Percentiles rank a stretch among this genome's conserved stretches.
Evolutionary conservation across 306 rosid genomes (phyloP).

Genomic region (Alnus rubra): DNA sequence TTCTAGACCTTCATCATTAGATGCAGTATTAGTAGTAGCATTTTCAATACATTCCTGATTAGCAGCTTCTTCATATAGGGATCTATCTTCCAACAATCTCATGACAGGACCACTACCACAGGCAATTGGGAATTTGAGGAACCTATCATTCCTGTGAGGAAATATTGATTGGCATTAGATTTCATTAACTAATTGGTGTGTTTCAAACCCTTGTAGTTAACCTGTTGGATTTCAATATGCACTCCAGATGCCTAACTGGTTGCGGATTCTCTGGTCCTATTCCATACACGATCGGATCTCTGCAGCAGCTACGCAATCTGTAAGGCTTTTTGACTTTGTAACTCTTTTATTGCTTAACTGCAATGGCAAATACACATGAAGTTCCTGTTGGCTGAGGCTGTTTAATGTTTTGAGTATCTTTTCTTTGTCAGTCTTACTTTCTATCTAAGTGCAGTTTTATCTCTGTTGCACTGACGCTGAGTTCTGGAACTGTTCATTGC

Average conservation of each 20-base stretch:
- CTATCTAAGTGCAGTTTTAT: background rate
- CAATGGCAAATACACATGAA: too few relatives aligned
- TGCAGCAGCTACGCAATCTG: background rate
- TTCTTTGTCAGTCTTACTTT: background rate
- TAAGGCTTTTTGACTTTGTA: background rate
- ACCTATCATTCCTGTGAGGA: background rate
- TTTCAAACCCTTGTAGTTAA: background rate
- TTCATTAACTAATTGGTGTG: background rate
- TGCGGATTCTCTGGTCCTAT: background rate
- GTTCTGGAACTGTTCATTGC: background rate
- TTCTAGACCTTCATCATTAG: background rate
- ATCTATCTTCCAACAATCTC: background rate
- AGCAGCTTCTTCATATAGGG: background rate
- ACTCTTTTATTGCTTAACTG: background rate
- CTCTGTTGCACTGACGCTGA: background rate
- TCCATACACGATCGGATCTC: background rate
- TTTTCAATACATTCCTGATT: background rate
- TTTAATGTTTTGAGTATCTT: too few relatives aligned
- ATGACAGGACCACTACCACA: background rate
- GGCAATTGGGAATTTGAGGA: background rate
- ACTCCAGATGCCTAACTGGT: background rate
- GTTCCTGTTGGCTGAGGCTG: too few relatives aligned
- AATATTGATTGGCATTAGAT: background rate
- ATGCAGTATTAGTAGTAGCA: background rate
- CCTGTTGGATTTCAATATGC: background rate